Percentiles rank a stretch among this genome's conserved stretches.
phyloP scores from a whole-genome alignment of 1,284 basidiomycete genomes.

The Cryptococcus floricola region DNA sequence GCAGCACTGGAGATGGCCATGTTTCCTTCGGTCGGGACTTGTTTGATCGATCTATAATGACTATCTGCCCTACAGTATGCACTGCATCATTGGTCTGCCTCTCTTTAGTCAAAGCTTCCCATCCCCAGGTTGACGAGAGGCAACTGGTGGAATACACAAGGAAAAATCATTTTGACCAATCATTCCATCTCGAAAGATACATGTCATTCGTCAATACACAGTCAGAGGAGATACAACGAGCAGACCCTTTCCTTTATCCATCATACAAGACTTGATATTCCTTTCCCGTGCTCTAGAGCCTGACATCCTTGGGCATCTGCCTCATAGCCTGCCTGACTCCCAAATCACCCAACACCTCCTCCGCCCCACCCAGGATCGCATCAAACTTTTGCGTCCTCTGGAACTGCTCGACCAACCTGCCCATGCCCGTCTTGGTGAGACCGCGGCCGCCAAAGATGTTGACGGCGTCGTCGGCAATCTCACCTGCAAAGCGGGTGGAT shows the following conservation, averaged over 20 bases:
- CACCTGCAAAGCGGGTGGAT: conserved; percentile 40
- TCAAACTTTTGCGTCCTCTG: conserved; percentile 74
- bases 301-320: conserved; percentile 46
- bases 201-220: no score
- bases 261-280: background rate
- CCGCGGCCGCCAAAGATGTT: conserved; percentile 56
- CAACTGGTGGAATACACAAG: no score
- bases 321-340: conserved; percentile 54
- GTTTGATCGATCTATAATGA: no score
- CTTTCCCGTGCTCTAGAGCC: conserved; percentile 21
- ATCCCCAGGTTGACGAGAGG: no score
- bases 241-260: background rate
- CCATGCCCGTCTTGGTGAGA: conserved; percentile 65
- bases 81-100: no score
- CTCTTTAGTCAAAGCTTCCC: no score
- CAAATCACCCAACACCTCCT: conserved; percentile 54
- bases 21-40: no score
- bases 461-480: conserved; percentile 53
- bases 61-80: no score
- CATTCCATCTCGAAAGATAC: no score
- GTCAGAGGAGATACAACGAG: background rate
- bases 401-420: conserved; percentile 52
- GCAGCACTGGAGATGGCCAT: no score
- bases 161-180: no score
- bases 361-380: conserved; percentile 58